A percentile compares a stretch with the other conserved stretches of the same genome.
phyloP scores from a whole-genome alignment of 495 filamentous ascomycete species.

The Penicillium cinerascens region DNA sequence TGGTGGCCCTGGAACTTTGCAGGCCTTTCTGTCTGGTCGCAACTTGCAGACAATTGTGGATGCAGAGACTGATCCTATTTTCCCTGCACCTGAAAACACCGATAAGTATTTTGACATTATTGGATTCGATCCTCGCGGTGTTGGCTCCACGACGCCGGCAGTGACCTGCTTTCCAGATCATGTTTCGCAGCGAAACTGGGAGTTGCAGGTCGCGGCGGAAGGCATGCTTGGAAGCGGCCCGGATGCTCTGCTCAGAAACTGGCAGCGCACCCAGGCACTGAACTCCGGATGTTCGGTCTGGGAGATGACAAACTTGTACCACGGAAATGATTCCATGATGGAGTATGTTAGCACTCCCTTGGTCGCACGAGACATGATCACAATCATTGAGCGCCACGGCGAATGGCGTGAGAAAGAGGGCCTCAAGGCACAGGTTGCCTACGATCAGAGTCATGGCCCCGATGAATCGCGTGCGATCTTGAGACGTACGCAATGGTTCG shows the following conservation, averaged over 20 bases:
- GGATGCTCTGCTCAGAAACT: conserved; percentile 39
- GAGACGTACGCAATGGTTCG: conserved; percentile 28
- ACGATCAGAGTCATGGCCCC: conserved; percentile 29
- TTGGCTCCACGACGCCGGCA: conserved; percentile 47
- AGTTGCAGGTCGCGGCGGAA: conserved; percentile 37
- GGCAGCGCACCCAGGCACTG: conserved; percentile 46
- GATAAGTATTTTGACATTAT: conserved; percentile 53
- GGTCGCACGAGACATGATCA: conserved; percentile 49
- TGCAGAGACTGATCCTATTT: conserved; percentile 27
- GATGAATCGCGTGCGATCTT: conserved; percentile 26
- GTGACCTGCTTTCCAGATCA: conserved; percentile 48
- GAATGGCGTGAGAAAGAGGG: conserved; percentile 42
- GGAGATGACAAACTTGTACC: conserved; percentile 23
- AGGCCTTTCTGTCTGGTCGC: conserved; percentile 33
- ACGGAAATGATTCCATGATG: conserved; percentile 36
- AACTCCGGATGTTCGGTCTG: conserved; percentile 33
- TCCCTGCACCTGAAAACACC: background rate
- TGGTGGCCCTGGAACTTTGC: conserved; percentile 45
- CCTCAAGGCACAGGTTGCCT: conserved; percentile 19
- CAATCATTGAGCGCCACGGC: conserved; percentile 48
- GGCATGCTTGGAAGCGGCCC: conserved; percentile 40
- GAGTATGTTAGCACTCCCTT: conserved; percentile 46
- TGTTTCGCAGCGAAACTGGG: conserved; percentile 36
- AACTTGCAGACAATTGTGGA: conserved; percentile 43
- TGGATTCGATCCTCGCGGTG: conserved; percentile 54